Base-by-base conservation (phyloP, 2,329 filamentous ascomycete species). In the Sclerotinia nivalis region DNA sequence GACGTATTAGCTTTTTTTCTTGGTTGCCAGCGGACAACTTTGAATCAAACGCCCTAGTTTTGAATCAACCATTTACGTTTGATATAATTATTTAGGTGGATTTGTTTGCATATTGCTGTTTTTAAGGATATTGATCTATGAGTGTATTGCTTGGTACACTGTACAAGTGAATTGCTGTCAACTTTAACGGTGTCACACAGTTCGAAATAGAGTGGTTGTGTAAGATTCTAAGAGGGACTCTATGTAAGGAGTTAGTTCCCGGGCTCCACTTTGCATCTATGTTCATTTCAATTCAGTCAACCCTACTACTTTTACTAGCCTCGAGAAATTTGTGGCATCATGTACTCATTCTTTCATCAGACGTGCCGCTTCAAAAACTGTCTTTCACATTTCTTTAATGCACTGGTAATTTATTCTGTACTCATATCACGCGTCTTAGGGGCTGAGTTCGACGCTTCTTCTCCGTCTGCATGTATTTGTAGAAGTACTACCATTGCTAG, bases 21-120 rank as follows among this genome's bases (percentile, higher is more conserved):
- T 4, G 18, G 13, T 10, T 13, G 8, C 4, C 1, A 18, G 8
- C 0, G 6, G 4, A 25, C 13, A 8, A 28, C 8, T n/a, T 10
- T 20, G 34, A 20, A 25, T 59, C 34, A 59, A 4, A 25, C 0
- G 25, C 25, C 15, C 2, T 15, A 1, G 13, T 25, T 15, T 25
- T 40, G 22, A 37, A 7, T 18, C 22, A 4, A 25, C 2, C 4
- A 4, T 25, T 59, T 25, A 25, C n/a, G 20, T 25, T 40, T 25
- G 6, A 8, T 13, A 40, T 59, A 8, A 12, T 15, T 15, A 59
- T 59, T 28, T 22, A 43, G 34, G 4, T 4, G 15, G 1, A 15
- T 10, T 0, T 18, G 13, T 59, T 59, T 59, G 56, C 6, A 4
- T 25, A n/a, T 43, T 59, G 3, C 5, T 9, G 20, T 15, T 25